phyloP scores from a whole-genome alignment of 345 rosid species.

The Populus alba region DNA sequence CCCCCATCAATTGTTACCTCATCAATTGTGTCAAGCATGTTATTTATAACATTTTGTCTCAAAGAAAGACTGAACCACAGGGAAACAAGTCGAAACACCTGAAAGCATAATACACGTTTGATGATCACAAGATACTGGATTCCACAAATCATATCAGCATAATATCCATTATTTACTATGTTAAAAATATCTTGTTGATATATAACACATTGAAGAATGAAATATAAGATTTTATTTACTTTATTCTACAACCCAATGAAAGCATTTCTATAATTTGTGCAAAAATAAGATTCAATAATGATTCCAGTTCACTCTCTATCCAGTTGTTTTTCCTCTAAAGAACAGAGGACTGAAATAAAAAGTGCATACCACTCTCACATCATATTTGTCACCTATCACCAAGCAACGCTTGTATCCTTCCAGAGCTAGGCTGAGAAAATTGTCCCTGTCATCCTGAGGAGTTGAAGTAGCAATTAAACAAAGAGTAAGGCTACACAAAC shows the following conservation, averaged over 20 bases:
- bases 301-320: neutral
- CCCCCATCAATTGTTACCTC: slow-evolving; percentile 48
- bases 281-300: neutral
- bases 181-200: too few species aligned
- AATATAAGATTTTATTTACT: too few species aligned
- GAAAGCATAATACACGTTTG: slow-evolving; percentile 21
- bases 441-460: slow-evolving; percentile 80
- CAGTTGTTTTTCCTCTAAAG: neutral
- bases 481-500: too few species aligned
- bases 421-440: slow-evolving; percentile 81
- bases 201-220: too few species aligned
- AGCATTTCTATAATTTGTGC: too few species aligned
- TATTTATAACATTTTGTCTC: slow-evolving; percentile 59
- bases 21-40: slow-evolving; percentile 62
- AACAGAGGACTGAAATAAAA: slow-evolving; percentile 6
- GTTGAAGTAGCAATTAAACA: slow-evolving; percentile 10
- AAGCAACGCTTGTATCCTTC: slow-evolving; percentile 87
- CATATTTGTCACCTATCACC: slow-evolving; percentile 87
- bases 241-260: too few species aligned
- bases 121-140: slow-evolving; percentile 4
- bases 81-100: slow-evolving; percentile 86
- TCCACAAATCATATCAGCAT: neutral
- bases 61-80: slow-evolving; percentile 88
- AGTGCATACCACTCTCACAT: slow-evolving; percentile 81
- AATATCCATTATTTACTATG: too few species aligned